Percentiles rank a stretch among this genome's conserved stretches.
phyloP scores from a whole-genome alignment of 1,139 yeast species.

The Scheffersomyces insectosa region DNA sequence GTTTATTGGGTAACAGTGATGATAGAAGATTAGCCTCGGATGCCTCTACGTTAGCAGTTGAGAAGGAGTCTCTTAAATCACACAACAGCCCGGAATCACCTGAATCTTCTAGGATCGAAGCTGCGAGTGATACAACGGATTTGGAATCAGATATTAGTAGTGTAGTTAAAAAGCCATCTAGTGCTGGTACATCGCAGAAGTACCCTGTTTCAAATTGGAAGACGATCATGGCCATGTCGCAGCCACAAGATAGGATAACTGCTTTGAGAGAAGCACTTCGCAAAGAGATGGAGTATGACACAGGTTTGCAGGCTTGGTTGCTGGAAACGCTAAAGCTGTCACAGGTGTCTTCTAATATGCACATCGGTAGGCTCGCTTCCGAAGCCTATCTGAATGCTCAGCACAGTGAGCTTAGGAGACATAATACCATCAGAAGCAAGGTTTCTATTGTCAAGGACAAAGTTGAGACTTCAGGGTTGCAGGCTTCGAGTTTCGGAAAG shows the following conservation, averaged over 20 bases:
- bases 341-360: conserved; percentile 36
- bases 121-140: background rate
- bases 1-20: conserved; percentile 16
- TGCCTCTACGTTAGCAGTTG: background rate
- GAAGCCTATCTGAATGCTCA: conserved; percentile 51
- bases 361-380: conserved; percentile 46
- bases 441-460: conserved; percentile 47
- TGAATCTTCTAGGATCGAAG: background rate
- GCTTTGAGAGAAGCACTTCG: conserved; percentile 42
- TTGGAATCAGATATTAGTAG: conserved; percentile 1
- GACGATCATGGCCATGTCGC: conserved; percentile 42
- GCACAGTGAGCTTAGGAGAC: conserved; percentile 45
- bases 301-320: conserved; percentile 53
- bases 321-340: conserved; percentile 37
- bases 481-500: conserved; percentile 45
- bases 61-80: background rate
- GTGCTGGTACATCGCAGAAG: conserved; percentile 7
- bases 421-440: conserved; percentile 41
- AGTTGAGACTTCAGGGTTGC: conserved; percentile 43
- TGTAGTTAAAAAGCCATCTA: conserved; percentile 3
- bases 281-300: conserved; percentile 41
- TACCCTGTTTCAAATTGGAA: conserved; percentile 49
- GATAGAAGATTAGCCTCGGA: conserved; percentile 5
- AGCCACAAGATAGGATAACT: conserved; percentile 42
- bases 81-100: background rate